Conservation (phyloP, 2,329 filamentous ascomycete species). For the Colletotrichum liriopes region DNA sequence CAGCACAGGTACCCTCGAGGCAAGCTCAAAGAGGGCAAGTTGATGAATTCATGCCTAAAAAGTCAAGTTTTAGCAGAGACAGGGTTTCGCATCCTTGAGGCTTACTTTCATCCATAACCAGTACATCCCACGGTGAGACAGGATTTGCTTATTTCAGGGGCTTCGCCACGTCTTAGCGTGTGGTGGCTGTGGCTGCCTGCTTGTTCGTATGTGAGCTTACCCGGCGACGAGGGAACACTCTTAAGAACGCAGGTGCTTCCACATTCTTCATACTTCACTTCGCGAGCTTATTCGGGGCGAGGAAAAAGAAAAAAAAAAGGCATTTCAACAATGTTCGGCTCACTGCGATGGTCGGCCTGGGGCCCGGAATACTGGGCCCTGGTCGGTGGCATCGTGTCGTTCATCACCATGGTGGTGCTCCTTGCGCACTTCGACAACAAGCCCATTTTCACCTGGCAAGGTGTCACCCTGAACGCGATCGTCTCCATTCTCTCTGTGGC, state of each 20-base stretch:
- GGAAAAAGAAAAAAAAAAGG: too few relatives aligned
- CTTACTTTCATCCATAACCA: background rate
- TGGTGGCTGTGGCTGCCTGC: background rate
- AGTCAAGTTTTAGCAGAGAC: background rate
- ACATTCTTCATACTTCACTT: background rate
- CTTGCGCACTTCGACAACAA: conserved; percentile 5
- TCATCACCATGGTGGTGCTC: background rate
- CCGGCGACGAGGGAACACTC: background rate
- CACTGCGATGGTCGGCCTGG: conserved; percentile 25
- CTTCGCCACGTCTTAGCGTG: background rate
- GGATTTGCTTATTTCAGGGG: background rate
- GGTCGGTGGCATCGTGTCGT: background rate
- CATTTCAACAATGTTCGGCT: background rate
- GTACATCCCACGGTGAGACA: background rate
- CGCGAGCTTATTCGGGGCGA: background rate
- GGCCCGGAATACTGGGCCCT: conserved; percentile 9
- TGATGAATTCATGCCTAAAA: background rate
- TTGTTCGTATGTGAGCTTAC: background rate
- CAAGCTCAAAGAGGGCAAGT: background rate
- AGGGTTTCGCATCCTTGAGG: conserved; percentile 1
- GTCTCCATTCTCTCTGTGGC: conserved; percentile 8
- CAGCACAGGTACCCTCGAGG: background rate
- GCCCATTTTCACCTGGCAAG: conserved; percentile 2
- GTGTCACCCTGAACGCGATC: conserved; percentile 11
- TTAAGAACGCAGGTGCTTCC: background rate